phyloP scores from a whole-genome alignment of 306 rosid genomes.

The barrel medic (Medicago truncatula) region DNA sequence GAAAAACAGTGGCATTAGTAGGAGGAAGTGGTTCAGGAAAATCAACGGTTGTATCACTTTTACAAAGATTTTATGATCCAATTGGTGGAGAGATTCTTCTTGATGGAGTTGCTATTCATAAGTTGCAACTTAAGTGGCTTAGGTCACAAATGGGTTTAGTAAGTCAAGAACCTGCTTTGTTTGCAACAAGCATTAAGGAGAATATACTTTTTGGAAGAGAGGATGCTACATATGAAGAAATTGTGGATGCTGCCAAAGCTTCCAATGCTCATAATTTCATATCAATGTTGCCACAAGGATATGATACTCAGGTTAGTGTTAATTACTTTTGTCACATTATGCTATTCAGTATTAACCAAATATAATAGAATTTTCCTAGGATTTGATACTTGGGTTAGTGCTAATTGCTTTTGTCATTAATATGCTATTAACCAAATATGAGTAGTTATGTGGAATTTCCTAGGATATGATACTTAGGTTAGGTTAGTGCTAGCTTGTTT shows the following conservation, averaged over 20 bases:
- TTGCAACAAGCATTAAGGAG: conserved; percentile 80
- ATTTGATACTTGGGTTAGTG: no score
- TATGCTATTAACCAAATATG: no score
- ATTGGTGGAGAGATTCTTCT: conserved; percentile 64
- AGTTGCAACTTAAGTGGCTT: conserved; percentile 79
- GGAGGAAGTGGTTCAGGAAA: conserved; percentile 94
- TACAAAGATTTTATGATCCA: conserved; percentile 92
- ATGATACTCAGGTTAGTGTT: conserved; percentile 76
- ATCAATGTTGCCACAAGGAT: conserved; percentile 67
- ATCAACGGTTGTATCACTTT: conserved; percentile 72
- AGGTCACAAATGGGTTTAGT: conserved; percentile 92
- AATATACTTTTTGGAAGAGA: conserved; percentile 88
- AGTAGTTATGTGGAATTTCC: no score
- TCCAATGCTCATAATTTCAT: conserved; percentile 89
- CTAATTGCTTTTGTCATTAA: no score
- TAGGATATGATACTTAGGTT: no score
- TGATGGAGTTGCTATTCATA: conserved; percentile 69
- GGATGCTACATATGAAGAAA: conserved; percentile 64
- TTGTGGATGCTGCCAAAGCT: conserved; percentile 72
- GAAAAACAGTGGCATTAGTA: conserved; percentile 78
- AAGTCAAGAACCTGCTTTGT: conserved; percentile 92
- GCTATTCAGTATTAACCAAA: not conserved
- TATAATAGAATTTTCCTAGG: not conserved
- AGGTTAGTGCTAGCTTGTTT: no score
- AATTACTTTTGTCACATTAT: not conserved